These are phyloP conservation scores for Pythium folliculosum DNA, from an alignment of 352 stramenopile genomes.

Conservation along the genomic window DNA sequence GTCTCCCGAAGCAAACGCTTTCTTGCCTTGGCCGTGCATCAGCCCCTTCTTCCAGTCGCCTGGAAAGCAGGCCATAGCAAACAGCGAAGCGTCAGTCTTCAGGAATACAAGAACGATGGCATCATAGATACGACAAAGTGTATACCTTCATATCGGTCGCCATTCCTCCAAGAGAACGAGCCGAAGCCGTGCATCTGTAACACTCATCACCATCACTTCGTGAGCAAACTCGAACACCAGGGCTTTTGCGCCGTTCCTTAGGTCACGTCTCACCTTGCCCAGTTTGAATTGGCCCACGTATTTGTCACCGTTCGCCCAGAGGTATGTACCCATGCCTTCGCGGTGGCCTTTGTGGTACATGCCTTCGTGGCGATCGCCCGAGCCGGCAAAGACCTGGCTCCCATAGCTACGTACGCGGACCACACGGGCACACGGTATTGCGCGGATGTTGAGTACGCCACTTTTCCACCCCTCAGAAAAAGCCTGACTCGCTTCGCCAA, in stretches of 20 bases:
- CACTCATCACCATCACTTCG: not conserved
- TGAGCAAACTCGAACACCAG: too few relatives aligned
- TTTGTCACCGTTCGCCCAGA: constrained; percentile 90
- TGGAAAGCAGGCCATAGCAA: constrained; percentile 15
- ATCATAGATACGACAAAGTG: too few relatives aligned
- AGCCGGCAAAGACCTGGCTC: constrained; percentile 79
- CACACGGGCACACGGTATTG: constrained; percentile 13
- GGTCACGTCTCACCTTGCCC: too few relatives aligned
- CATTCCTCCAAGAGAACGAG: constrained; percentile 75
- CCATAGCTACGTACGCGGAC: constrained; percentile 69
- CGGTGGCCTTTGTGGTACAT: constrained; percentile 87
- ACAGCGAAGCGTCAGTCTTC: not conserved
- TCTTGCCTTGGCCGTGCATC: constrained; percentile 79
- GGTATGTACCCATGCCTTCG: constrained; percentile 81
- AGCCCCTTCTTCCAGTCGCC: constrained; percentile 76
- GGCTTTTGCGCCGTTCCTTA: too few relatives aligned
- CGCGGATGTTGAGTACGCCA: constrained; percentile 16
- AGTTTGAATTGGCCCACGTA: constrained; percentile 86
- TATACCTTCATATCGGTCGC: constrained; percentile 80
- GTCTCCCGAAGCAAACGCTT: constrained; percentile 62
- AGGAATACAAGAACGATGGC: not conserved
- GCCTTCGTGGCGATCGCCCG: constrained; percentile 83
- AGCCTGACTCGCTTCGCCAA: constrained; percentile 24
- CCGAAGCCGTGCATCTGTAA: constrained; percentile 72
- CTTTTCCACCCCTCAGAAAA: constrained; percentile 27